Evolutionary conservation across 2,329 filamentous ascomycete genomes (phyloP), one percentile per base, ranked within the genome.

Genomic region (Lasiodiplodia theobromae): DNA sequence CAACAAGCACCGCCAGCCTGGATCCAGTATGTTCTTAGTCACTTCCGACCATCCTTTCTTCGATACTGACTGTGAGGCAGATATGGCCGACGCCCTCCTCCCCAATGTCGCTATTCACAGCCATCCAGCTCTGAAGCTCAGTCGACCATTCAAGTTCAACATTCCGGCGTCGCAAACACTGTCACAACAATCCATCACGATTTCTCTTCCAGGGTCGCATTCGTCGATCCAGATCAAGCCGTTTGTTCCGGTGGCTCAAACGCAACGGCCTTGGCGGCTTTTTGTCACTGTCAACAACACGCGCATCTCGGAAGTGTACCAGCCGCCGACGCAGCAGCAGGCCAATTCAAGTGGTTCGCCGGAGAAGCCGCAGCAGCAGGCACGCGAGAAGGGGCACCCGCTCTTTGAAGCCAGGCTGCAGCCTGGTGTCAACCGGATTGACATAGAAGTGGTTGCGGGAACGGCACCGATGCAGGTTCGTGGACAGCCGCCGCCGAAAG

Each of bases 401-500:
- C 82, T 91, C 0, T 97, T 93, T 73, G 94, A 97, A 73, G 86
- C 89, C 8, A 87, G 87, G 64, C 82, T 97, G 34, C 85, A 87
- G 31, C 86, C 87, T 1, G 93, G 93, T 7, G 86, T 93, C 63
- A 97, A 96, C 73, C 86, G 90, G 56, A 86, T 97, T 63, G 91
- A 94, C 73, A 85, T 96, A 8, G 91, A 95, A 74, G 84, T 95
- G 69, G 88, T 94, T 71, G 92, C 91, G 1, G 89, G 90, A 7
- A 85, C 92, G 53, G 71, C 88, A 86, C 1, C 87, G 84, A 38
- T 52, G 60, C 73, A 72, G 68, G 56, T 60, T 12, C 40, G 37
- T 65, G 70, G 52, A 69, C 72, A 54, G 40, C 70, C 10, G 74
- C 77, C 57, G 31, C 69, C 69, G 7, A 75, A 71, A 21, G 69